Evolutionary conservation across 257 asterid genomes (phyloP), one percentile per base, ranked within the genome.

Genomic region (Solanum ossicruentum): DNA sequence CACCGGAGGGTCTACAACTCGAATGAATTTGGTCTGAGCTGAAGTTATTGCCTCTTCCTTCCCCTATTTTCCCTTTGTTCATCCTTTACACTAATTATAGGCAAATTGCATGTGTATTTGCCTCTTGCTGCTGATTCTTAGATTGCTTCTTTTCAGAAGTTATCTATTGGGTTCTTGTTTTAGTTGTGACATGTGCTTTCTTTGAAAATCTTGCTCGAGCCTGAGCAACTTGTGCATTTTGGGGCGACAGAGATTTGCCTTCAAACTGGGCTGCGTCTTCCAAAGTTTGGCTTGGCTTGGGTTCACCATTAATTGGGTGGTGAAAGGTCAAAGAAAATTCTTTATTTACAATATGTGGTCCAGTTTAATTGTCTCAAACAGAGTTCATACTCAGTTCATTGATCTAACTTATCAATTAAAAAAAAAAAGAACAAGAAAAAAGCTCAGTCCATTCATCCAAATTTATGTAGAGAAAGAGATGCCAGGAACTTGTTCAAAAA

Each of bases 401-500:
- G 65, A 78, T 28, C 49, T 78, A 28, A 52, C 61, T 52, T 78
- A 6, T 51, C 63, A 60, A 23, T 4, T 32, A 32, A 16, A 6
- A 58, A 32, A 26, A 78, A 52, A 36, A 26, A 5, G 8, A 21
- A 16, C 13, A 5, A 8, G 13, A 16, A 23, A 52, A 52, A 52
- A 52, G 60, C 28, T 52, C 17, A 78, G 49, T 52, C 49, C 83
- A 75, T 28, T 78, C 55, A 28, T 57, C 83, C 47, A 52, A 39
- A 63, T 83, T 85, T 58, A 11, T 87, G 88, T 92, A 93, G 97
- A 90, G 69, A 88, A 90, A 91, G 84, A 91, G 81, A 86, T 91
- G 85, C 78, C 84, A 86, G 82, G 86, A 90, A 87, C 55, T 73
- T 63, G 75, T 45, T 66, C 91, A 55, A 86, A 89, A 54, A 86